phyloP scores from a whole-genome alignment of 139 green algal genomes.

The Pedinophyceae sp. region DNA sequence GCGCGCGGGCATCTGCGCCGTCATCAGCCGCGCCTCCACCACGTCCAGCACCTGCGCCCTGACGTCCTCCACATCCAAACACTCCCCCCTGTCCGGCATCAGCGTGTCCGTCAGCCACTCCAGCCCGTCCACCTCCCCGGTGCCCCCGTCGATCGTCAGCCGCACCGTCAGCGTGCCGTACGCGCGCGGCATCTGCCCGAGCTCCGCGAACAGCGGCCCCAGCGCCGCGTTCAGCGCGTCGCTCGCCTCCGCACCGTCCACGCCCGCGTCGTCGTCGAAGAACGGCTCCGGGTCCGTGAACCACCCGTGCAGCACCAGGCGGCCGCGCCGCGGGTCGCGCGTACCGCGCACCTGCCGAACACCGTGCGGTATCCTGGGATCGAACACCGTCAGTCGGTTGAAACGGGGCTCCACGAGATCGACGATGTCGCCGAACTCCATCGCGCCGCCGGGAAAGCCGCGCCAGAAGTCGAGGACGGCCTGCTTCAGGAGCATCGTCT shows the following conservation, averaged over 20 bases:
- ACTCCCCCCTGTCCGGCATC: background rate
- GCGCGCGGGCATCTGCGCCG: conserved; percentile 1
- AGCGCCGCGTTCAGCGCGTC: background rate
- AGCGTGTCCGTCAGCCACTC: conserved; percentile 3
- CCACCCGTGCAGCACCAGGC: conserved; percentile 15
- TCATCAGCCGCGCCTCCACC: conserved; percentile 1
- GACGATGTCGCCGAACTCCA: conserved; percentile 6
- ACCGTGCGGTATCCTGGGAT: conserved; percentile 15
- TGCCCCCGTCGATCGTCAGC: background rate
- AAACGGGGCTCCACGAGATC: conserved; percentile 10
- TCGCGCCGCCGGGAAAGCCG: background rate
- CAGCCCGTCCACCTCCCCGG: background rate
- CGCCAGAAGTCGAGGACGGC: conserved; percentile 13
- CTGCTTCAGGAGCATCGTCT: conserved; percentile 10
- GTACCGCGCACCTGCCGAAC: background rate
- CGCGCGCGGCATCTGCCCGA: background rate
- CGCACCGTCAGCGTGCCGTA: background rate
- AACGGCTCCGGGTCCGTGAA: conserved; percentile 11
- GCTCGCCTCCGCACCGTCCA: background rate
- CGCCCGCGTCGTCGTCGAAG: conserved; percentile 3
- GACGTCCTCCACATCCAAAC: background rate
- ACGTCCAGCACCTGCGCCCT: conserved; percentile 4
- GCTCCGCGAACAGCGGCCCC: background rate
- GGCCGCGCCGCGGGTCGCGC: background rate
- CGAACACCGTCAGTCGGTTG: conserved; percentile 17